Percentiles rank a stretch among this genome's conserved stretches.
Conservation (phyloP, 169 alveolate genomes). For the Theileria luwenshuni region DNA sequence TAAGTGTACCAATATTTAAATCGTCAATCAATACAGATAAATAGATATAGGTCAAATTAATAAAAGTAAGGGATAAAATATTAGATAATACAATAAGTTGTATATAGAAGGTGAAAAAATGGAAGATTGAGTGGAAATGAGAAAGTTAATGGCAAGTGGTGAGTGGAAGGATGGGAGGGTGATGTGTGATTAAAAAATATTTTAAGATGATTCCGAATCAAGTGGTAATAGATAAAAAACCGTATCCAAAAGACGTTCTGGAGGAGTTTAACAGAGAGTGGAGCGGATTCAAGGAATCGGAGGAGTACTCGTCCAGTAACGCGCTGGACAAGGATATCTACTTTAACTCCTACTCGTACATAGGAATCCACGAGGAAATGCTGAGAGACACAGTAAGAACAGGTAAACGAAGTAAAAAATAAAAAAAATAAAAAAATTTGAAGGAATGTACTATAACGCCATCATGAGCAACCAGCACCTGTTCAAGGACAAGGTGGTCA, state of each 20-base stretch:
- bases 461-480: conserved; percentile 89
- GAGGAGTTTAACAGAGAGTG: conserved; percentile 15
- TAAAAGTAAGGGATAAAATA: too few species aligned
- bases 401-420: too few species aligned
- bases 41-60: too few species aligned
- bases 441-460: conserved; percentile 83
- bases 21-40: too few species aligned
- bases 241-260: conserved; percentile 10
- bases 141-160: too few species aligned
- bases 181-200: too few species aligned
- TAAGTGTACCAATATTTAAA: too few species aligned
- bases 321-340: conserved; percentile 84
- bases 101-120: too few species aligned
- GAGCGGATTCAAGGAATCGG: conserved; percentile 23
- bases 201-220: conserved; percentile 5
- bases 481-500: conserved; percentile 93
- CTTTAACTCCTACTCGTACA: conserved; percentile 95
- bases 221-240: conserved; percentile 11
- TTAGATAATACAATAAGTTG: too few species aligned
- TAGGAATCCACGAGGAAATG: conserved; percentile 98
- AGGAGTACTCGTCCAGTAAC: conserved; percentile 18
- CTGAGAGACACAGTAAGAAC: conserved; percentile 95
- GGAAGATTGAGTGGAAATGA: too few species aligned
- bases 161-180: too few species aligned
- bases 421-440: not conserved